These are phyloP conservation scores for Talaromyces liani DNA, from an alignment of 495 filamentous ascomycete genomes.

Conservation along the genomic window DNA sequence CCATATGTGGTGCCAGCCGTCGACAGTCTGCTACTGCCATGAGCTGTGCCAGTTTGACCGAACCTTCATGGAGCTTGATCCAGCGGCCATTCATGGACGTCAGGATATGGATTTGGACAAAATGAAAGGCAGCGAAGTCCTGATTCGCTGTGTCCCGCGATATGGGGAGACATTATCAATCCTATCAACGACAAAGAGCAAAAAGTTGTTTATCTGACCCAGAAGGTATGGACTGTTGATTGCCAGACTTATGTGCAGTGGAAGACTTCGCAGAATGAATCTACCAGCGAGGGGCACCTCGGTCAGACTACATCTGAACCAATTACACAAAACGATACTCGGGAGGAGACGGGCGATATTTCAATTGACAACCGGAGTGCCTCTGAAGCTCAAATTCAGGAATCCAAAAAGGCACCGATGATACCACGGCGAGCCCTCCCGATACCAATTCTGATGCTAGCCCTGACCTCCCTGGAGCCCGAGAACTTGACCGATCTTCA, in stretches of 20 bases:
- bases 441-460: background rate
- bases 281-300: background rate
- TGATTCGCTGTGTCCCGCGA: background rate
- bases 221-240: background rate
- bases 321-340: background rate
- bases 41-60: background rate
- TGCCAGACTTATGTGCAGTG: background rate
- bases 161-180: background rate
- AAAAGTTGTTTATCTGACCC: background rate
- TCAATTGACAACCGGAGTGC: background rate
- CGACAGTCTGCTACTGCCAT: background rate
- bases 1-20: slow-evolving; percentile 2
- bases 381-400: background rate
- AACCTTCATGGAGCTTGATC: background rate
- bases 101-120: background rate
- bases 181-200: background rate
- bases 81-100: background rate
- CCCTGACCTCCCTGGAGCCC: background rate
- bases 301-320: too few relatives aligned
- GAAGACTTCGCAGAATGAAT: background rate
- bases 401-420: background rate
- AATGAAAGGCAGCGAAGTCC: background rate
- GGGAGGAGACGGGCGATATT: background rate
- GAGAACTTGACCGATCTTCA: too few relatives aligned
- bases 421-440: background rate